Conservation (phyloP, 1,139 yeast species). For the Yamadazyma atlantica region DNA sequence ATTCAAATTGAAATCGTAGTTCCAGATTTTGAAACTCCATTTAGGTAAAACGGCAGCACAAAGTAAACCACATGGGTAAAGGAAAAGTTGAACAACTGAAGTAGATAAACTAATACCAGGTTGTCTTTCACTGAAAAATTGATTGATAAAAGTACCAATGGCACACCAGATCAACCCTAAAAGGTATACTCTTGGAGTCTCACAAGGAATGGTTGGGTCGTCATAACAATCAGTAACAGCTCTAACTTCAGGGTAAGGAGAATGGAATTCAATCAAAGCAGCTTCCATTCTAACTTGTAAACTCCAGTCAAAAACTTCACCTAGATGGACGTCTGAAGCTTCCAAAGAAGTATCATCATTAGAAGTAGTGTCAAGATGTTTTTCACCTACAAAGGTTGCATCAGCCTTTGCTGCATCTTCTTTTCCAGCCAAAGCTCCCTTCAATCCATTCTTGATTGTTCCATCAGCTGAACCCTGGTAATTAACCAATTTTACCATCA, state of each 20-base stretch:
- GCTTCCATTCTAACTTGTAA: constrained; percentile 43
- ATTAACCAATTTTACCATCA: constrained; percentile 19
- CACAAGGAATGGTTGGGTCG: constrained; percentile 50
- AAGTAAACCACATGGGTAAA: constrained; percentile 24
- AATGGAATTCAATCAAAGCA: constrained; percentile 49
- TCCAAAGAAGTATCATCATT: constrained; percentile 40
- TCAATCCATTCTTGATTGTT: constrained; percentile 5
- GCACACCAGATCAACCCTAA: constrained; percentile 54
- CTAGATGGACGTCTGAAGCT: constrained; percentile 47
- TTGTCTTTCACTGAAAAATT: constrained; percentile 55
- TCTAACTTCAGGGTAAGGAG: constrained; percentile 68
- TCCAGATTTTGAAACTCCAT: constrained; percentile 31
- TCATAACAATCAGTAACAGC: constrained; percentile 56
- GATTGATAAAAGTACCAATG: constrained; percentile 54
- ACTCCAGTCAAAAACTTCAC: constrained; percentile 22
- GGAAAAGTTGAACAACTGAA: constrained; percentile 42
- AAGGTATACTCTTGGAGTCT: constrained; percentile 55
- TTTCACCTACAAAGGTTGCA: constrained; percentile 3
- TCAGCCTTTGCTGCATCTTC: constrained; percentile 21
- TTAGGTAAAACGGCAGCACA: constrained; percentile 26
- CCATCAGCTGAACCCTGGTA: constrained; percentile 6
- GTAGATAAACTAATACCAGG: constrained; percentile 47
- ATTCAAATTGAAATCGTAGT: constrained; percentile 28
- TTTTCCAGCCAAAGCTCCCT: background rate
- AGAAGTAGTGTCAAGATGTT: constrained; percentile 22